A percentile compares a stretch with the other conserved stretches of the same genome.
Evolutionary conservation across 139 green algal species (phyloP).

Genomic region (Protoeuglena noctilucae): DNA sequence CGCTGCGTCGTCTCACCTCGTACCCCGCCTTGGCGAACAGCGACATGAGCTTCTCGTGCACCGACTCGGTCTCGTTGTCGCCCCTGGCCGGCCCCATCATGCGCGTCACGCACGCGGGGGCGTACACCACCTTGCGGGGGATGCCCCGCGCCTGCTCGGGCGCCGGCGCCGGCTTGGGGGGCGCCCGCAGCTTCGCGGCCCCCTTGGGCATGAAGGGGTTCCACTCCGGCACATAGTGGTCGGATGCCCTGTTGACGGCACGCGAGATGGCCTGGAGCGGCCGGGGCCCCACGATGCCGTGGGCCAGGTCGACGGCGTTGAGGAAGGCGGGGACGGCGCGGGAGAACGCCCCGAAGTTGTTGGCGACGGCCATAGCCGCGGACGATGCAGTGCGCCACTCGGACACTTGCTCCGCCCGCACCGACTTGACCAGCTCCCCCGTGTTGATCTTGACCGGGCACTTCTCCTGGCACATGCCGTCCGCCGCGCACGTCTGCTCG

Average conservation of each 20-base stretch:
- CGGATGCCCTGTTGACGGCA: conserved; percentile 47
- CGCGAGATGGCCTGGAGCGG: conserved; percentile 44
- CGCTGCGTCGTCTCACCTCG: too few relatives aligned
- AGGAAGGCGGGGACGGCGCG: conserved; percentile 52
- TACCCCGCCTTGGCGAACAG: conserved; percentile 71
- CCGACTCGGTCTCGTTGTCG: conserved; percentile 47
- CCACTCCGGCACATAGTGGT: conserved; percentile 68
- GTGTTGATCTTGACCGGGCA: conserved; percentile 99
- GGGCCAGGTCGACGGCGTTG: conserved; percentile 50
- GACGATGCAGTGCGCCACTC: conserved; percentile 9
- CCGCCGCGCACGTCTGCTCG: conserved; percentile 76
- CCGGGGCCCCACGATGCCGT: conserved; percentile 57
- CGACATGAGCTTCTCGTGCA: conserved; percentile 82
- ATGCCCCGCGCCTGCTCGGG: conserved; percentile 9
- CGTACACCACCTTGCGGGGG: conserved; percentile 71
- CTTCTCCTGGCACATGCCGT: conserved; percentile 97
- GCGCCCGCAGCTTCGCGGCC: conserved; percentile 26
- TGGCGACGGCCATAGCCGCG: conserved; percentile 35
- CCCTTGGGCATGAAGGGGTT: conserved; percentile 90
- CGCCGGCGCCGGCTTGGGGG: conserved; percentile 4
- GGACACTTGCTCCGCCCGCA: conserved; percentile 43
- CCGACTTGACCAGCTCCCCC: conserved; percentile 75
- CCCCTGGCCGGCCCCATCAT: conserved; percentile 74
- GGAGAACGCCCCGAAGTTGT: conserved; percentile 60
- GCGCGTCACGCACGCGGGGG: conserved; percentile 78